Evolutionary conservation across 176 grass and related monocot genomes (phyloP).

Genomic region (Elymus sibiricus): DNA sequence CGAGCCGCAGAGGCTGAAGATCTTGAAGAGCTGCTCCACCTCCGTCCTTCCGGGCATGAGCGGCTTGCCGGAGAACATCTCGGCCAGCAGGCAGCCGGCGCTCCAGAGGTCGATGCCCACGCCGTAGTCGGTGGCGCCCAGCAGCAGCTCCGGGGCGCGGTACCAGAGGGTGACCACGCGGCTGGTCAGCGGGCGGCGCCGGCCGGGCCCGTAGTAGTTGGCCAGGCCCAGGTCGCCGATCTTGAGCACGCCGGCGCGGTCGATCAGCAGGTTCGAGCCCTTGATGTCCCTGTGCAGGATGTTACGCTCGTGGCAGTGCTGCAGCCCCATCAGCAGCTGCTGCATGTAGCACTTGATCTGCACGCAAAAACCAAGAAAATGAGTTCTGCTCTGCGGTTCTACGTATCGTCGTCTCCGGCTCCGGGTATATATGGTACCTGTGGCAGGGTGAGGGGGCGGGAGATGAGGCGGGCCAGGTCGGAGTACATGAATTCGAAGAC

Average conservation of each 20-base stretch:
- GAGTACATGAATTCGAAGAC: slow-evolving; percentile 78
- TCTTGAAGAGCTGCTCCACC: slow-evolving; percentile 57
- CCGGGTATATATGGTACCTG: slow-evolving; percentile 28
- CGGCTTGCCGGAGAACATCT: slow-evolving; percentile 47
- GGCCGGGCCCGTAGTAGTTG: slow-evolving; percentile 33
- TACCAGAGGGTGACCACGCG: slow-evolving; percentile 61
- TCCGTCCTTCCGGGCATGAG: slow-evolving; percentile 32
- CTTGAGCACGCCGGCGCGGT: slow-evolving; percentile 47
- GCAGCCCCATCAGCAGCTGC: slow-evolving; percentile 41
- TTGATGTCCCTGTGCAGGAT: slow-evolving; percentile 61
- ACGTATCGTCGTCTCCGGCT: not conserved
- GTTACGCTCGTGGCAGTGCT: slow-evolving; percentile 59
- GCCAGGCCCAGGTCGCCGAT: slow-evolving; percentile 57
- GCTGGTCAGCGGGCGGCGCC: slow-evolving; percentile 44
- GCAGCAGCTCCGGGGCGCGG: slow-evolving; percentile 43
- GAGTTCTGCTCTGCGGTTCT: not conserved
- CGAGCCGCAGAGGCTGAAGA: slow-evolving; percentile 59
- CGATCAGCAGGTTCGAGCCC: slow-evolving; percentile 54
- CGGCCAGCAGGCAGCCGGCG: slow-evolving; percentile 49
- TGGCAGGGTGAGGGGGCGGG: slow-evolving; percentile 43
- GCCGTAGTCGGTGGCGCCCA: slow-evolving; percentile 41
- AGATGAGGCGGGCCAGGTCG: slow-evolving; percentile 44
- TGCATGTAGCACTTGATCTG: slow-evolving; percentile 59
- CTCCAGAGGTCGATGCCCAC: slow-evolving; percentile 56
- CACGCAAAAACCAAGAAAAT: not conserved